Evolutionary conservation across 352 stramenopile genomes (phyloP), one percentile per base, ranked within the genome.

Genomic region (Pythium aristosporum): DNA sequence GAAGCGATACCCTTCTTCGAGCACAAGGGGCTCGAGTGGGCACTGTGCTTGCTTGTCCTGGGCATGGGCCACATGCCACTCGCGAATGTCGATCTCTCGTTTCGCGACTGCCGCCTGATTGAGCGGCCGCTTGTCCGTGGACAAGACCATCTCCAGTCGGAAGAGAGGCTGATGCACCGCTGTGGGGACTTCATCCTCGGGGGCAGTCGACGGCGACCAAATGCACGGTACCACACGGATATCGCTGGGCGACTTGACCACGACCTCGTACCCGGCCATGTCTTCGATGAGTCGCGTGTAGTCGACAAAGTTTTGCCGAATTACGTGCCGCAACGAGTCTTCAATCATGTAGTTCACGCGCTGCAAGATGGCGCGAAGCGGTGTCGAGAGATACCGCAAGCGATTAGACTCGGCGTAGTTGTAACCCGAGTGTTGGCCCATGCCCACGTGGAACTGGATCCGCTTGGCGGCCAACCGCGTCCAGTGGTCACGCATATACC

Each of bases 281-380:
- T 74, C 64, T 53, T 92, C 76, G n/a, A 94, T 77, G 46, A 94
- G 76, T 9, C 71, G 55, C 5, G 74, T 79, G 68, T 94, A 96
- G 5, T 76, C 72, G 15, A 79, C 55, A 50, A 94, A 93, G 37
- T 93, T 94, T 10, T 79, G 63, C 18, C 77, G 63, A 28, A 94
- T 79, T 5, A 96, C 48, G 16, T 79, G 47, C 0, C 80, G 80
- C 15, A 96, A 68, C 5, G 81, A 85, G 50, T 90, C 77, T 72
- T 91, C 81, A 9, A 93, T 63, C 79, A 93, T 92, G 67, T 92
- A 92, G 53, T 93, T 92, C 8, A 94, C 76, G 20, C 87, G 83
- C 58, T 86, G 82, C 15, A 96, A 67, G 43, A 94, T 86, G 3
- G 62, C 65, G 13, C 70, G 79, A 16, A 89, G 68, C 10, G 73